Conservation (phyloP, 1,284 basidiomycete genomes). For the Tranzscheliella williamsii region DNA sequence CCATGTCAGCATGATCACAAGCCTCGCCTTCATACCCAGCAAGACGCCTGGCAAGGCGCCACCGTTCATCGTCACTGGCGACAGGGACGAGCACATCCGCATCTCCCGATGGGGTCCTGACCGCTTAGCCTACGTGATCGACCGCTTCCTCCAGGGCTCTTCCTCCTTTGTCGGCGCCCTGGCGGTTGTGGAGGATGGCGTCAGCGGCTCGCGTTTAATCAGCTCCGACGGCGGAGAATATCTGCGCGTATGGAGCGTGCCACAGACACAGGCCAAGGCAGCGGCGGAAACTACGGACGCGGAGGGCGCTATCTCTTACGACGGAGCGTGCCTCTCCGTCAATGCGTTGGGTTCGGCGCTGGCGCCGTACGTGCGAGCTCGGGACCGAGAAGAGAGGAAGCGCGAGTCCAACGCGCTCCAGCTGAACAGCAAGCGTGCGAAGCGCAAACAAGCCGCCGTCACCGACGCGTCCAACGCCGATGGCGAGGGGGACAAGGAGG, state of each 20-base stretch:
- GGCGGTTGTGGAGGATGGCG: constrained; percentile 17
- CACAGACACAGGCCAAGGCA: constrained; percentile 1
- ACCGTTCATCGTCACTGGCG: constrained; percentile 43
- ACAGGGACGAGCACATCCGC: constrained; percentile 60
- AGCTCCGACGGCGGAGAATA: constrained; percentile 47
- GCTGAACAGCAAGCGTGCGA: constrained; percentile 29
- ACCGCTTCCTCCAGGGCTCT: constrained; percentile 51
- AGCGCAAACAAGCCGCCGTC: constrained; percentile 8
- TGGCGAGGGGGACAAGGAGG: no score
- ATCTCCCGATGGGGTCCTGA: constrained; percentile 54
- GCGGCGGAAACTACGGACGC: no score
- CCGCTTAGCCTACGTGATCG: constrained; percentile 46
- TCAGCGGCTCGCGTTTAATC: constrained; percentile 21
- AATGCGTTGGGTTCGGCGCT: constrained; percentile 22
- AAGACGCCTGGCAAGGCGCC: constrained; percentile 9
- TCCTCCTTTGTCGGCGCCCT: constrained; percentile 46
- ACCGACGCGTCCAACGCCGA: neutral
- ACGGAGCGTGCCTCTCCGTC: constrained; percentile 17
- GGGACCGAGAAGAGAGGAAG: constrained; percentile 38
- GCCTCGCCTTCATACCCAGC: constrained; percentile 38
- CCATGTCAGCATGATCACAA: constrained; percentile 55
- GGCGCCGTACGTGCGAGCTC: constrained; percentile 21
- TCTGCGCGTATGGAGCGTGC: constrained; percentile 41
- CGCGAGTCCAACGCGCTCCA: constrained; percentile 21
- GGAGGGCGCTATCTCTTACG: neutral